Evolutionary conservation across 345 rosid genomes (phyloP).

Genomic region (Cardiospermum halicacabum): DNA sequence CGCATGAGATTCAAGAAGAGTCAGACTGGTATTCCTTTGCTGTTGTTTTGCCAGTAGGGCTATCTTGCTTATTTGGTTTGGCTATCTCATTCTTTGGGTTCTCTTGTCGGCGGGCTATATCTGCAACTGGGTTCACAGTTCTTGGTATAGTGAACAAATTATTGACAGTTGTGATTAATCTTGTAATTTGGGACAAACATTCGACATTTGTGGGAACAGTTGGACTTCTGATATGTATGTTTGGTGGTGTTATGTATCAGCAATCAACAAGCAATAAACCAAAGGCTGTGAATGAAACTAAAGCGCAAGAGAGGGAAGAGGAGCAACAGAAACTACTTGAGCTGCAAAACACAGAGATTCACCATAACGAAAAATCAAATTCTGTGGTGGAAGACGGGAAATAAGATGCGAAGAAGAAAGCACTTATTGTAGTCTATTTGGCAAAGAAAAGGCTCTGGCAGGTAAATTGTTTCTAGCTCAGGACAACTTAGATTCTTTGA

Average conservation of each 20-base stretch:
- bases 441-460: neutral
- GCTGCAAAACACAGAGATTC: conserved; percentile 45
- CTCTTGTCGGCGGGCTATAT: conserved; percentile 88
- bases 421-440: neutral
- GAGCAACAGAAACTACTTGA: conserved; percentile 71
- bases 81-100: conserved; percentile 97
- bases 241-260: conserved; percentile 90
- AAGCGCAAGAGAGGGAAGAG: conserved; percentile 45
- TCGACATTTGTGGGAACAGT: conserved; percentile 70
- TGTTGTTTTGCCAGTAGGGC: conserved; percentile 79
- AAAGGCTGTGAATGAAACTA: conserved; percentile 36
- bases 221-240: conserved; percentile 87
- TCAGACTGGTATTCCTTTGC: conserved; percentile 71
- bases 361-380: conserved; percentile 26
- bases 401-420: conserved; percentile 10
- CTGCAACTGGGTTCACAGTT: conserved; percentile 98
- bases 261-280: conserved; percentile 76
- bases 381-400: conserved; percentile 20
- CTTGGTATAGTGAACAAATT: conserved; percentile 95
- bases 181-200: conserved; percentile 92
- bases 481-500: neutral
- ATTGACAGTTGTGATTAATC: conserved; percentile 81
- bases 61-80: conserved; percentile 80
- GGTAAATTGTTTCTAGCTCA: neutral
- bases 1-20: conserved; percentile 67